A percentile compares a stretch with the other conserved stretches of the same genome.
Conservation (phyloP, 2,329 filamentous ascomycete species). For the Incumbomyces lentus region DNA sequence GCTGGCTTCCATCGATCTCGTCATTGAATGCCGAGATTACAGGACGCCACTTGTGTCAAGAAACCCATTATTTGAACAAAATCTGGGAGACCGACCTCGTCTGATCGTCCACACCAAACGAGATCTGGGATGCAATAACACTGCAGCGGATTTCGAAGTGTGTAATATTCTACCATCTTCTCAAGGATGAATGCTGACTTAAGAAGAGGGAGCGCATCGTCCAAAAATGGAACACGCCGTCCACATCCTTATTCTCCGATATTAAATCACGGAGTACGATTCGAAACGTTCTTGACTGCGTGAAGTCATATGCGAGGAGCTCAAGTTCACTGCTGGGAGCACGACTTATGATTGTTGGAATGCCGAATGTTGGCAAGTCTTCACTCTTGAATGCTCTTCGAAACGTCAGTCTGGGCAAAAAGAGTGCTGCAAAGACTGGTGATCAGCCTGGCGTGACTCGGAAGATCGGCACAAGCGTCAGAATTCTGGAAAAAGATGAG, state of each 20-base stretch:
- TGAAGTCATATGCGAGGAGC: slow-evolving; percentile 40
- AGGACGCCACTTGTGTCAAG: slow-evolving; percentile 79
- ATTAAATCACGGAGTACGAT: slow-evolving; percentile 38
- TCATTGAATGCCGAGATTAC: slow-evolving; percentile 92
- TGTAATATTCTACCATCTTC: neutral
- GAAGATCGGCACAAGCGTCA: slow-evolving; percentile 72
- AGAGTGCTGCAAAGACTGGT: slow-evolving; percentile 72
- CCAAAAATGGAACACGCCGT: slow-evolving; percentile 43
- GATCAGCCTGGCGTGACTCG: slow-evolving; percentile 82
- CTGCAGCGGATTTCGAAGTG: slow-evolving; percentile 26
- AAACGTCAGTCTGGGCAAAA: slow-evolving; percentile 50
- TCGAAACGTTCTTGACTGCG: slow-evolving; percentile 38
- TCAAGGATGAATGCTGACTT: slow-evolving; percentile 8
- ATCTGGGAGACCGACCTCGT: slow-evolving; percentile 60
- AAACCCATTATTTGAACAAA: slow-evolving; percentile 79
- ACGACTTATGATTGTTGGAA: slow-evolving; percentile 79
- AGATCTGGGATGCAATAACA: slow-evolving; percentile 53
- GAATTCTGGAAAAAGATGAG: slow-evolving; percentile 56
- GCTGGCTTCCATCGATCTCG: slow-evolving; percentile 70
- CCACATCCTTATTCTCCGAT: slow-evolving; percentile 44
- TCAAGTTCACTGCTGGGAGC: slow-evolving; percentile 60
- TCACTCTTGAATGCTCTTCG: slow-evolving; percentile 84
- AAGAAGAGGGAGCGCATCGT: slow-evolving; percentile 42
- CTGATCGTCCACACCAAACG: slow-evolving; percentile 86
- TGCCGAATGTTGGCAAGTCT: slow-evolving; percentile 97